Evolutionary conservation across 2,329 filamentous ascomycete species (phyloP).

Genomic region (Aspergillus pseudoterreus): DNA sequence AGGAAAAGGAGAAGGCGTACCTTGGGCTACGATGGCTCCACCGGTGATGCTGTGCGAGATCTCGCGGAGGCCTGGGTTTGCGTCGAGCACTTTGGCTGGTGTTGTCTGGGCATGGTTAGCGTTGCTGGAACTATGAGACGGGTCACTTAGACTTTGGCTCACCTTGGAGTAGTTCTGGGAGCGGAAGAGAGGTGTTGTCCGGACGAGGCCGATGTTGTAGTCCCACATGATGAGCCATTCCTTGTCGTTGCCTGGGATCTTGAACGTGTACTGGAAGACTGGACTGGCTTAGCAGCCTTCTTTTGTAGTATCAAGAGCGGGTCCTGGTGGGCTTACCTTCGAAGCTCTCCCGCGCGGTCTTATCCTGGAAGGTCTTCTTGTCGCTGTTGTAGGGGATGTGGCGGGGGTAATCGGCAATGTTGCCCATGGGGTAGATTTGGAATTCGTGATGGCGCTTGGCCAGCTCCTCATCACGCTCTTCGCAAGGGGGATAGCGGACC

Average conservation of each 20-base stretch:
- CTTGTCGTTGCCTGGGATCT: slow-evolving; percentile 61
- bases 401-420: slow-evolving; percentile 58
- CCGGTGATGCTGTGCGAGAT: slow-evolving; percentile 94
- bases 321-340: slow-evolving; percentile 60
- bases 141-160: slow-evolving; percentile 19
- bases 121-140: too few relatives aligned
- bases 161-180: slow-evolving; percentile 85
- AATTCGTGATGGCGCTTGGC: slow-evolving; percentile 59
- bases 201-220: slow-evolving; percentile 88
- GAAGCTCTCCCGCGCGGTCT: slow-evolving; percentile 82
- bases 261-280: slow-evolving; percentile 69
- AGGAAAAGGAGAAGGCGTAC: slow-evolving; percentile 46
- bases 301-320: neutral
- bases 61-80: slow-evolving; percentile 79
- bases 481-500: slow-evolving; percentile 71
- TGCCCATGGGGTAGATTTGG: slow-evolving; percentile 61
- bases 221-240: slow-evolving; percentile 90
- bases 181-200: slow-evolving; percentile 94
- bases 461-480: slow-evolving; percentile 59
- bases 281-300: slow-evolving; percentile 1
- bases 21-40: slow-evolving; percentile 84
- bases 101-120: slow-evolving; percentile 61
- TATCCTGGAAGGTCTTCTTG: slow-evolving; percentile 83
- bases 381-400: slow-evolving; percentile 94
- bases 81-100: slow-evolving; percentile 74